Conservation (phyloP, 140 eudicot species). For the Bidens hawaiensis region DNA sequence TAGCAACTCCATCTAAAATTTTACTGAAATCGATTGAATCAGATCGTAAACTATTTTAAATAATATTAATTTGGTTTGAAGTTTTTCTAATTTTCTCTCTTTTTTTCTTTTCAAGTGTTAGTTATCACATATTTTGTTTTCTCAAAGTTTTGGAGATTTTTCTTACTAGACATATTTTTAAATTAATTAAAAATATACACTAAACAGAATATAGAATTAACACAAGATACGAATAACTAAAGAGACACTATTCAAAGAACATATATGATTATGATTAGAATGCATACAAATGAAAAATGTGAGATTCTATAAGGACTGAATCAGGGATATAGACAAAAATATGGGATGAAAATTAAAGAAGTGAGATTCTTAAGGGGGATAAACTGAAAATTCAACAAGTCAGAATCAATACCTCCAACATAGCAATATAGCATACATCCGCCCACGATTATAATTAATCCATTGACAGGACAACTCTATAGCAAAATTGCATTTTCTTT, state of each 20-base stretch:
- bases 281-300: neutral
- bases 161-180: too few relatives aligned
- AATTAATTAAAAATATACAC: too few relatives aligned
- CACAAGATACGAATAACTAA: neutral
- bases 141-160: too few relatives aligned
- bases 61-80: too few relatives aligned
- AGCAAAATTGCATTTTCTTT: neutral
- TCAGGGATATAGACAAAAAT: neutral
- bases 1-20: too few relatives aligned
- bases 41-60: too few relatives aligned
- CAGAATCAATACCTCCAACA: slow-evolving; percentile 33
- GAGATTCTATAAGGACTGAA: slow-evolving; percentile 1
- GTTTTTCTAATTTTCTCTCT: too few relatives aligned
- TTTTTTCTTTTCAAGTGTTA: too few relatives aligned
- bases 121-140: too few relatives aligned
- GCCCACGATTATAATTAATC: slow-evolving; percentile 26
- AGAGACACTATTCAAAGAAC: neutral
- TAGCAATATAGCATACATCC: slow-evolving; percentile 14
- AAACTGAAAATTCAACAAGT: neutral
- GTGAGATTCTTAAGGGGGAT: slow-evolving; percentile 14
- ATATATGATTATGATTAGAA: neutral
- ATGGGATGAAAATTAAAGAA: neutral
- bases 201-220: too few relatives aligned
- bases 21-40: too few relatives aligned
- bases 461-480: slow-evolving; percentile 29